Conservation (phyloP, 176 grass and related monocot species). For the Triticum urartu region DNA sequence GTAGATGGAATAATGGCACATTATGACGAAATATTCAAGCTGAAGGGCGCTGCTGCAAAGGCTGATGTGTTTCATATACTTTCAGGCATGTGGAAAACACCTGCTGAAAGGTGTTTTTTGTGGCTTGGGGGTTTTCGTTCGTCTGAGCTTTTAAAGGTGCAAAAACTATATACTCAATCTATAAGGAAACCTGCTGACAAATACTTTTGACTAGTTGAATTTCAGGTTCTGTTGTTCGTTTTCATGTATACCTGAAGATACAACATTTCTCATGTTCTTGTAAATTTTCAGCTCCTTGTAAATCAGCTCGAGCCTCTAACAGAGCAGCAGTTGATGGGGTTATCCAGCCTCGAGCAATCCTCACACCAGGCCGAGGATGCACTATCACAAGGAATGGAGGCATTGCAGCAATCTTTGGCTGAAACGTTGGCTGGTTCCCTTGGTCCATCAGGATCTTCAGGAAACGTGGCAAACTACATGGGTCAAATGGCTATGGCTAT, state of each 20-base stretch:
- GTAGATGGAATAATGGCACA: slow-evolving; percentile 83
- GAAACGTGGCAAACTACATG: slow-evolving; percentile 96
- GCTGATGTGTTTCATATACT: slow-evolving; percentile 95
- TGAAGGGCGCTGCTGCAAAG: slow-evolving; percentile 77
- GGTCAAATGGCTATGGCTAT: slow-evolving; percentile 99
- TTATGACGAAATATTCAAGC: slow-evolving; percentile 93
- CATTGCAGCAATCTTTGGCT: slow-evolving; percentile 88
- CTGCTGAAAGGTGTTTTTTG: slow-evolving; percentile 92
- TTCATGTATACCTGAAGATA: slow-evolving; percentile 26
- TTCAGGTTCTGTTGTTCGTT: background rate
- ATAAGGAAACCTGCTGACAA: slow-evolving; percentile 19
- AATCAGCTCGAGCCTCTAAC: slow-evolving; percentile 95
- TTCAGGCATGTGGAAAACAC: slow-evolving; percentile 99
- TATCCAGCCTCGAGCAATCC: slow-evolving; percentile 84
- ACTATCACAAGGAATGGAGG: slow-evolving; percentile 96
- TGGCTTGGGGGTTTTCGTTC: slow-evolving; percentile 95
- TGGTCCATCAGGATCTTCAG: slow-evolving; percentile 70
- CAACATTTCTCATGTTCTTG: slow-evolving; percentile 1
- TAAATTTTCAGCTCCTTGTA: slow-evolving; percentile 61
- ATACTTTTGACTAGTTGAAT: background rate
- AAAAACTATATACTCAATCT: slow-evolving; percentile 16
- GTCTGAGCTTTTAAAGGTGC: slow-evolving; percentile 90
- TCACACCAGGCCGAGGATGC: slow-evolving; percentile 98
- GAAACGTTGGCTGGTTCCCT: slow-evolving; percentile 91
- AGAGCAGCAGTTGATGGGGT: slow-evolving; percentile 69